phyloP scores from a whole-genome alignment of 2,329 filamentous ascomycete genomes.

The Microsporum audouinii region DNA sequence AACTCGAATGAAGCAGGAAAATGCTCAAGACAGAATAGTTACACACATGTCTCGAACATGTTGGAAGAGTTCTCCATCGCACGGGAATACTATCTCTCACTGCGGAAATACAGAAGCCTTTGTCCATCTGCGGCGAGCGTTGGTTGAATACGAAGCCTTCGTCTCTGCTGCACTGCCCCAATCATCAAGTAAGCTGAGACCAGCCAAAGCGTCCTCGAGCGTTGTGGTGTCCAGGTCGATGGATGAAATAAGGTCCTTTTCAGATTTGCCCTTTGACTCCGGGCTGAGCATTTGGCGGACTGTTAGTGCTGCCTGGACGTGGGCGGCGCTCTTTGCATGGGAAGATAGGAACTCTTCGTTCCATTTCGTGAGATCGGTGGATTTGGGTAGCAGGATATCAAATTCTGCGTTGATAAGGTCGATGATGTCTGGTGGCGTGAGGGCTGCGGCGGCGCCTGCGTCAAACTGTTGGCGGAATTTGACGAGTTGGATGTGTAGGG shows the following conservation, averaged over 20 bases:
- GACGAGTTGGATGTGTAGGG: slow-evolving; percentile 62
- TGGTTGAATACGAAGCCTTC: slow-evolving; percentile 40
- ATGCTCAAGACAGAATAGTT: not conserved
- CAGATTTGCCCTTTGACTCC: slow-evolving; percentile 45
- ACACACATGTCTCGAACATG: not conserved
- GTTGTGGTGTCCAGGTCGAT: slow-evolving; percentile 43
- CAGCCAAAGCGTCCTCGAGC: slow-evolving; percentile 46
- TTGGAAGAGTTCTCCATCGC: not conserved
- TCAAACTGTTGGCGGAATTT: slow-evolving; percentile 56
- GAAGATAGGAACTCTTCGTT: slow-evolving; percentile 55
- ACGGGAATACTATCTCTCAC: not conserved
- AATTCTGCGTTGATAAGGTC: slow-evolving; percentile 62
- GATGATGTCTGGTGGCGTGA: slow-evolving; percentile 53
- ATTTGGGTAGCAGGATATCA: slow-evolving; percentile 46
- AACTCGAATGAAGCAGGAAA: not conserved
- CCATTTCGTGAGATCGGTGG: slow-evolving; percentile 47
- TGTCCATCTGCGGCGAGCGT: slow-evolving; percentile 31
- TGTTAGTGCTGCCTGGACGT: slow-evolving; percentile 54
- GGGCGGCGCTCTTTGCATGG: slow-evolving; percentile 50
- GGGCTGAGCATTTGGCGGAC: slow-evolving; percentile 48
- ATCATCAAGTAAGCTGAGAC: slow-evolving; percentile 41
- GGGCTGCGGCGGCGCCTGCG: slow-evolving; percentile 37
- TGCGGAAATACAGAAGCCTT: slow-evolving; percentile 28
- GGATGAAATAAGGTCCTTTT: slow-evolving; percentile 52
- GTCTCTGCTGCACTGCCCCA: slow-evolving; percentile 41